phyloP scores from a whole-genome alignment of 2,329 filamentous ascomycete species.

The Penicillium janthinellum region DNA sequence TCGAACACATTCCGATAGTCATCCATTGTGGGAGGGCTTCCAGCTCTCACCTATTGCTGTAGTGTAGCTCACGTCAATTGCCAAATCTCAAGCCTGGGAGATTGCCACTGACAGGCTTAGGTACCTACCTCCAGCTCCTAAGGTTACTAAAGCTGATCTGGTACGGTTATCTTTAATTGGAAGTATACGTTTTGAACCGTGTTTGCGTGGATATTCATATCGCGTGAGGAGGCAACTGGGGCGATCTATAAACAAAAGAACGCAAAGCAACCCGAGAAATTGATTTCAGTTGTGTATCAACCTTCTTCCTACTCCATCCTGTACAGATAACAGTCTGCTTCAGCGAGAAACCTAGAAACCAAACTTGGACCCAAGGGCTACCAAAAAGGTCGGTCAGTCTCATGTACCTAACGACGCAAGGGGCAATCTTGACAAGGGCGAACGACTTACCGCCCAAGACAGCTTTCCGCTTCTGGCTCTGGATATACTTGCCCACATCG shows the following conservation, averaged over 20 bases:
- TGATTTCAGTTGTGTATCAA: too few relatives aligned
- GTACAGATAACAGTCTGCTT: not conserved
- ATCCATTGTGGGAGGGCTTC: constrained; percentile 7
- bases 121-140: too few relatives aligned
- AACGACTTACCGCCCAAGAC: constrained; percentile 63
- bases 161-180: too few relatives aligned
- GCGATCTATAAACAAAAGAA: not conserved
- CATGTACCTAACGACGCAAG: constrained; percentile 22
- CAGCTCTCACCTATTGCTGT: not conserved
- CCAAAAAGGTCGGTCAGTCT: constrained; percentile 19
- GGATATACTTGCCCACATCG: constrained; percentile 84
- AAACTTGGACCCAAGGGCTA: constrained; percentile 47
- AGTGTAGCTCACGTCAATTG: not conserved
- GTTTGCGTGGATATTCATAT: not conserved
- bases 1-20: not conserved
- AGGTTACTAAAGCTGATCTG: too few relatives aligned
- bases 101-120: too few relatives aligned
- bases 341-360: constrained; percentile 36
- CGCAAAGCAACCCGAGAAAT: not conserved
- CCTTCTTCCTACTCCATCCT: not conserved
- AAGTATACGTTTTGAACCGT: not conserved
- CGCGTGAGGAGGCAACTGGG: not conserved
- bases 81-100: not conserved
- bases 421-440: constrained; percentile 9
- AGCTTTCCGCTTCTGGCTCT: constrained; percentile 82